Base-by-base conservation (phyloP, 176 grass and related monocot species). In the Zizania latifolia region DNA sequence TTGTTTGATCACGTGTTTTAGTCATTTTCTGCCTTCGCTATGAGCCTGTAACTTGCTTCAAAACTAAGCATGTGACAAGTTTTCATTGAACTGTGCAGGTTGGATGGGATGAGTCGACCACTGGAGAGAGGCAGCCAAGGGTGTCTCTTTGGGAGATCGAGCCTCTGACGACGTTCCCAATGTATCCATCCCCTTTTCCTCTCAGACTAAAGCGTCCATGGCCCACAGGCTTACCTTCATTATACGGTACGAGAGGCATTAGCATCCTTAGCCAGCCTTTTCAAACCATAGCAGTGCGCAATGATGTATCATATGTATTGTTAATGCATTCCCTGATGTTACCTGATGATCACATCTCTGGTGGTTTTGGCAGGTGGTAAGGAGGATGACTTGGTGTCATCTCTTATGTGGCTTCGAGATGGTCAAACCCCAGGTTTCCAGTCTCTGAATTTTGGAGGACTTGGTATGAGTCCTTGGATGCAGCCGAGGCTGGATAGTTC, bases 91-190 rank as follows among this genome's bases (percentile, higher is more conserved):
- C 62, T 17, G 61, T 89, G 64, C 64, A 99, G 96, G 92, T 99
- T 74, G 96, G 96, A 66, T 99, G 96, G 96, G 96, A 99, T 37
- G 96, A 99, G 61, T 99, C 91, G 56, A 99, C 91, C 65, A 82
- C 92, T 61, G 91, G 92, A 66, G 92, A 99, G 79, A 94, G 92
- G 84, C 92, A 95, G 33, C 96, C 96, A 45, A 94, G 96, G 81
- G 96, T 90, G 45, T 99, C 96, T 63, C 89, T 95, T 53, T 94
- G 96, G 91, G 92, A 95, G 61, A 95, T 99, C 55, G 96, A 99
- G 65, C 96, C 94, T 30, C 69, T 97, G 61, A 97, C 94, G 59
- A 97, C 86, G 78, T 97, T 93, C 58, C 91, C 94, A 11, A 97
- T 97, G 91, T 93, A 97, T 76, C 89, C 94, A 71, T 85, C 91